Conservation (phyloP, 495 filamentous ascomycete genomes). For the Talaromyces thailandensis region DNA sequence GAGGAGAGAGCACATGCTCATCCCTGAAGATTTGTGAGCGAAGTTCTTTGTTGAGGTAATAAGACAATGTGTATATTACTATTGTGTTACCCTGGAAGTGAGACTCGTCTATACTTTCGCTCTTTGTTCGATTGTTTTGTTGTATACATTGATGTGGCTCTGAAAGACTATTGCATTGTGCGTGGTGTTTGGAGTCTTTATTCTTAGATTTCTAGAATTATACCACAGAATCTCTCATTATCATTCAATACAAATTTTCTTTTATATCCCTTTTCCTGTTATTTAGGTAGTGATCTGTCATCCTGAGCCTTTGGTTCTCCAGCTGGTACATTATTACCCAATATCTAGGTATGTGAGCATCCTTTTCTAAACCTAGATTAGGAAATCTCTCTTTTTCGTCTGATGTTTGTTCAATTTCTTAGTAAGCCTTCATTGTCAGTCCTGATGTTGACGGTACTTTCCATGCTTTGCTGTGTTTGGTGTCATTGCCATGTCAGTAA, state of each 20-base stretch:
- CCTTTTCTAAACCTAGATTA: not conserved
- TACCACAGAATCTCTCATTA: not conserved
- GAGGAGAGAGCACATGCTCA: constrained; percentile 11
- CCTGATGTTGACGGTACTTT: not conserved
- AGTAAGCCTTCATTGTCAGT: not conserved
- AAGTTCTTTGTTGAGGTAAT: not conserved
- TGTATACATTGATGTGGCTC: not conserved
- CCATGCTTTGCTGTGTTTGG: not conserved
- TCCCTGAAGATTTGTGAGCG: not conserved
- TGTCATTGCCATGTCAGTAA: not conserved
- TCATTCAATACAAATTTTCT: not conserved
- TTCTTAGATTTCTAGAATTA: not conserved
- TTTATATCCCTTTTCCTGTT: not conserved
- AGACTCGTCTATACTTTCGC: not conserved
- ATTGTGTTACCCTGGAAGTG: not conserved
- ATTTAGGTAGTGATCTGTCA: not conserved
- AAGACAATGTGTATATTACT: not conserved
- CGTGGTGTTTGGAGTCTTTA: not conserved
- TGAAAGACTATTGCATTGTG: not conserved
- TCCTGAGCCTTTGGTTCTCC: no score
- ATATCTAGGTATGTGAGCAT: not conserved
- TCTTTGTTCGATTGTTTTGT: not conserved
- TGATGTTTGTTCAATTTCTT: not conserved
- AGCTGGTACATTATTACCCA: not conserved
- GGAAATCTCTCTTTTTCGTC: not conserved